Conservation (phyloP, 2,329 filamentous ascomycete species). For the Rosellinia necatrix region DNA sequence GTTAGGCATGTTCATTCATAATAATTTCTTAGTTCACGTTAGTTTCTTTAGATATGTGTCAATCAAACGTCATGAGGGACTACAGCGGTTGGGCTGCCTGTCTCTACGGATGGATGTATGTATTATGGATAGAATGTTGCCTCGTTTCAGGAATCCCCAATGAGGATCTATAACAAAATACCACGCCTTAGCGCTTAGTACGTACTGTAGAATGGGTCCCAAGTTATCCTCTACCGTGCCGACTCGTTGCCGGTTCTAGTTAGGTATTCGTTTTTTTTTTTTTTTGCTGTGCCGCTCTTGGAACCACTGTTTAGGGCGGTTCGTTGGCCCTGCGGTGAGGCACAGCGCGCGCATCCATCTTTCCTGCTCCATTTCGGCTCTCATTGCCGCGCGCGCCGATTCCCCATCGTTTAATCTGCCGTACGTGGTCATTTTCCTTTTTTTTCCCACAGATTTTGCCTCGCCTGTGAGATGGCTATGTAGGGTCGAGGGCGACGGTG, state of each 20-base stretch:
- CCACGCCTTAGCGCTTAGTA: conserved; percentile 1
- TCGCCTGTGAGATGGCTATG: too few relatives aligned
- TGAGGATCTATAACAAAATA: background rate
- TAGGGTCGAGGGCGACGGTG: background rate
- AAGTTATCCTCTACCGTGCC: background rate
- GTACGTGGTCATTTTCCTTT: too few relatives aligned
- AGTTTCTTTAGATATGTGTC: too few relatives aligned
- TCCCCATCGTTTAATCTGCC: too few relatives aligned
- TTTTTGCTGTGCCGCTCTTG: conserved; percentile 20
- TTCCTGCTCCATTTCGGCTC: too few relatives aligned
- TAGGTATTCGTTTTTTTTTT: conserved; percentile 10
- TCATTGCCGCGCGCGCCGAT: too few relatives aligned
- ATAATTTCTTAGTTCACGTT: background rate
- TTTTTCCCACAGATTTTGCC: too few relatives aligned
- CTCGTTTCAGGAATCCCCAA: background rate
- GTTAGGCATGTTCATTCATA: too few relatives aligned
- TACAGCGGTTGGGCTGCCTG: too few relatives aligned
- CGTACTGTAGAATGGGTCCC: conserved; percentile 1
- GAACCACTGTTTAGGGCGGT: conserved; percentile 2
- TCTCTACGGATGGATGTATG: background rate
- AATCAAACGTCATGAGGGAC: too few relatives aligned
- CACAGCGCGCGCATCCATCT: conserved; percentile 8
- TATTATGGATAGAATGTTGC: background rate
- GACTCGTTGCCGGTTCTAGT: background rate
- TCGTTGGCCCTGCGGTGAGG: conserved; percentile 16